Evolutionary conservation across 1,139 yeast genomes (phyloP).

Genomic region (Geotrichum histeridarum): DNA sequence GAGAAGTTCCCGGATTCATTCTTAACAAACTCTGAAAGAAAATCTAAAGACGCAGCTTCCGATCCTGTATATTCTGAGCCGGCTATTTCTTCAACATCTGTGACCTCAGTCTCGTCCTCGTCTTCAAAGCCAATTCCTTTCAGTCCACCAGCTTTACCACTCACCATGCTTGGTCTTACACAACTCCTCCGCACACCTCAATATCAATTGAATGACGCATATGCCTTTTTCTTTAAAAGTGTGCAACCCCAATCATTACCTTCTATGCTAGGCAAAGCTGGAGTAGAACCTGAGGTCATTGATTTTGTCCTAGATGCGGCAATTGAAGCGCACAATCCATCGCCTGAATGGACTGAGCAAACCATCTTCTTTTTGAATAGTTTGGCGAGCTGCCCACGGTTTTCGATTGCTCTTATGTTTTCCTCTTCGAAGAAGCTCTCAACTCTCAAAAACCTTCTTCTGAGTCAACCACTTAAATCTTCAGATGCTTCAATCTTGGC

Average conservation of each 20-base stretch:
- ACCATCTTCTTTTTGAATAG: constrained; percentile 17
- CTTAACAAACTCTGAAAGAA: background rate
- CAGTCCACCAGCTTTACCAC: constrained; percentile 21
- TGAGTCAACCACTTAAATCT: background rate
- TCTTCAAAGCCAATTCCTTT: constrained; percentile 1
- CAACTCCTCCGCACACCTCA: constrained; percentile 25
- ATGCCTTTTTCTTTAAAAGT: constrained; percentile 42
- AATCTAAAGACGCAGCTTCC: background rate
- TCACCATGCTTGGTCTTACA: constrained; percentile 26
- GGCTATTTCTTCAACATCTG: background rate
- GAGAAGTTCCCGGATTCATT: background rate
- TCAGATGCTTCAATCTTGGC: background rate
- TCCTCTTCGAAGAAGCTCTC: constrained; percentile 8
- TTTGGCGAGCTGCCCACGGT: constrained; percentile 20
- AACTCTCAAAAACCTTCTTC: background rate
- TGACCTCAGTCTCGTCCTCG: background rate
- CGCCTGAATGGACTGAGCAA: constrained; percentile 8
- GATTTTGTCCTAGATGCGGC: constrained; percentile 51
- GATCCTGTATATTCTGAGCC: background rate
- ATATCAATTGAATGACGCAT: constrained; percentile 36
- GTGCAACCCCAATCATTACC: constrained; percentile 25
- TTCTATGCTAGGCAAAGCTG: constrained; percentile 44
- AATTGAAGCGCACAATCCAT: constrained; percentile 3
- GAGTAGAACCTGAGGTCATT: constrained; percentile 55
- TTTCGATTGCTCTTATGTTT: constrained; percentile 22